Conservation (phyloP, 805 yeast species). For the Candida oleophila region DNA sequence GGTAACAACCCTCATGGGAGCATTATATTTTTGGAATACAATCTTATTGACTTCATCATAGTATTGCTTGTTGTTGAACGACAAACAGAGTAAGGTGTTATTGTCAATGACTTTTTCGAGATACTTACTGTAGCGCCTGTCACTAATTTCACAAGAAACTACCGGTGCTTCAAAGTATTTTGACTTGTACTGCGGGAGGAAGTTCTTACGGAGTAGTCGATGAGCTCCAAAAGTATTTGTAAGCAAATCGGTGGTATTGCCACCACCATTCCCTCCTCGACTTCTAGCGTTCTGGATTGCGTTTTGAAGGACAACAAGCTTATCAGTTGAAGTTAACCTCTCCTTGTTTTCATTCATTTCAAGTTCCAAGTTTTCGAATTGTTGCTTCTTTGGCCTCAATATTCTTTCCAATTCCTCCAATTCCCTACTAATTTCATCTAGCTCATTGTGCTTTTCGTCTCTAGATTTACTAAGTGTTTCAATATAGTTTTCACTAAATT, state of each 20-base stretch:
- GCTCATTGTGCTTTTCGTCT: slow-evolving; percentile 18
- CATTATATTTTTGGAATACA: slow-evolving; percentile 41
- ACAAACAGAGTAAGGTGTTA: slow-evolving; percentile 58
- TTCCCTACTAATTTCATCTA: slow-evolving; percentile 9
- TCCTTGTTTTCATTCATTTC: slow-evolving; percentile 22
- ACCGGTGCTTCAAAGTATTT: slow-evolving; percentile 73
- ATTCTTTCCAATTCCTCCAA: slow-evolving; percentile 8
- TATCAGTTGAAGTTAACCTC: slow-evolving; percentile 47
- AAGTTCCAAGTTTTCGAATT: slow-evolving; percentile 13
- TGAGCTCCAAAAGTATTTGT: slow-evolving; percentile 42
- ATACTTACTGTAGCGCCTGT: slow-evolving; percentile 49
- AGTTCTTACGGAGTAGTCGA: slow-evolving; percentile 35
- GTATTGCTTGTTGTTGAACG: slow-evolving; percentile 53
- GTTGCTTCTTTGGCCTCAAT: slow-evolving; percentile 14
- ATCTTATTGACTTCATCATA: slow-evolving; percentile 43
- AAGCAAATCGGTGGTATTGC: slow-evolving; percentile 31
- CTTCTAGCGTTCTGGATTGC: slow-evolving; percentile 11
- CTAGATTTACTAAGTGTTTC: slow-evolving; percentile 19
- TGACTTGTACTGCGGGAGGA: slow-evolving; percentile 31
- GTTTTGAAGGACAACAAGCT: slow-evolving; percentile 45
- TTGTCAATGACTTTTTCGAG: slow-evolving; percentile 57
- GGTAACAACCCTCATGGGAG: slow-evolving; percentile 54
- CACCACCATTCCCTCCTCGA: slow-evolving; percentile 10
- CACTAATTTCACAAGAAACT: slow-evolving; percentile 56
- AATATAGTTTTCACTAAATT: slow-evolving; percentile 26